These are phyloP conservation scores for Tremella fuciformis DNA, from an alignment of 768 basidiomycete species.

Conservation along the genomic window DNA sequence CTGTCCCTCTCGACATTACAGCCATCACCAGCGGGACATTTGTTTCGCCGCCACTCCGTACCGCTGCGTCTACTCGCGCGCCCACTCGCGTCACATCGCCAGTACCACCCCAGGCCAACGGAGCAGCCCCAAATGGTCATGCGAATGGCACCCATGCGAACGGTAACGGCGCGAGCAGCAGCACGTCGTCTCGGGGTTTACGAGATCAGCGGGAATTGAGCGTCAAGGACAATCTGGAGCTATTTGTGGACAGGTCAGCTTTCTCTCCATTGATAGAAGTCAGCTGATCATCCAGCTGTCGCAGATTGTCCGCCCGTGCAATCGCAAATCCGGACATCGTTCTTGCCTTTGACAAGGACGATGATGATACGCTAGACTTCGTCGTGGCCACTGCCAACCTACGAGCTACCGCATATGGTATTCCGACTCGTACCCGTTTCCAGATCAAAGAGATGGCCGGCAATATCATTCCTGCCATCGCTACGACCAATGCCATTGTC, in stretches of 20 bases:
- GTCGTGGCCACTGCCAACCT: conserved; percentile 93
- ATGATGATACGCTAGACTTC: conserved; percentile 93
- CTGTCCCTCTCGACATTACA: conserved; percentile 78
- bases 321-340: conserved; percentile 55
- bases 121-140: conserved; percentile 8
- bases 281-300: conserved; percentile 60
- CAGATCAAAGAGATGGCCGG: conserved; percentile 97
- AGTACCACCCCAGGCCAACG: too few species aligned
- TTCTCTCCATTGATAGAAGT: not conserved
- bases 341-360: conserved; percentile 92
- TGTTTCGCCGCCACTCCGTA: conserved; percentile 50
- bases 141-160: conserved; percentile 14
- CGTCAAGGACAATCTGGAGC: conserved; percentile 71
- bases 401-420: conserved; percentile 83
- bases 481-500: conserved; percentile 96
- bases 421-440: conserved; percentile 85
- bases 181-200: conserved; percentile 52
- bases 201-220: conserved; percentile 79
- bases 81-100: conserved; percentile 5
- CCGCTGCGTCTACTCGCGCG: conserved; percentile 28
- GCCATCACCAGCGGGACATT: conserved; percentile 67
- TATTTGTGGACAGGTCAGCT: conserved; percentile 78
- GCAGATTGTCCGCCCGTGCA: conserved; percentile 67
- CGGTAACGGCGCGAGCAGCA: conserved; percentile 19
- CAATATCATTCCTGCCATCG: conserved; percentile 98